Conservation (phyloP, 768 basidiomycete genomes). For the Russula lepida region DNA sequence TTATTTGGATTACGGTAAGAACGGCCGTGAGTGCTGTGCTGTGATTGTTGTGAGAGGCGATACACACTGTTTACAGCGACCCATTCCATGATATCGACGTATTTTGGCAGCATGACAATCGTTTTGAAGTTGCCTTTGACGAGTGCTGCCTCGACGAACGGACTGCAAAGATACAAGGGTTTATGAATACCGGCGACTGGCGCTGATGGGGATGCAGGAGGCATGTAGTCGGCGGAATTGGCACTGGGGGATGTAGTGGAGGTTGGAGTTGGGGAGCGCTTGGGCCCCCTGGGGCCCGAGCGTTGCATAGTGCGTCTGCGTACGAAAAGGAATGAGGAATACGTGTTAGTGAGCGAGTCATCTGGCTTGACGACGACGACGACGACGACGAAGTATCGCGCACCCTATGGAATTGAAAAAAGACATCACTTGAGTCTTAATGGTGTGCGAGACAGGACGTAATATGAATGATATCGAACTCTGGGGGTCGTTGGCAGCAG, state of each 20-base stretch:
- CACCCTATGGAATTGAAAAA: conserved; percentile 81
- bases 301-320: conserved; percentile 68
- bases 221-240: conserved; percentile 28
- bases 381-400: conserved; percentile 21
- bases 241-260: conserved; percentile 47
- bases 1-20: not conserved
- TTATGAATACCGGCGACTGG: conserved; percentile 40
- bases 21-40: not conserved
- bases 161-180: conserved; percentile 84
- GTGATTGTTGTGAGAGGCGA: conserved; percentile 26
- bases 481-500: not conserved
- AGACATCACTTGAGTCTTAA: conserved; percentile 43
- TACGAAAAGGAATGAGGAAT: not conserved
- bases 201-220: conserved; percentile 33
- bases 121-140: conserved; percentile 99
- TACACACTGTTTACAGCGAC: conserved; percentile 80
- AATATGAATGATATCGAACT: not conserved
- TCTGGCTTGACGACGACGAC: not conserved
- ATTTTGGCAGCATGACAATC: conserved; percentile 93
- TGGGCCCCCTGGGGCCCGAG: conserved; percentile 51
- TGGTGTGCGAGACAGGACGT: not conserved
- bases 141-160: conserved; percentile 90
- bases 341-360: not conserved
- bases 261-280: conserved; percentile 69
- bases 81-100: conserved; percentile 95